Conservation (phyloP, 805 yeast species). For the Lipomyces starkeyi region DNA sequence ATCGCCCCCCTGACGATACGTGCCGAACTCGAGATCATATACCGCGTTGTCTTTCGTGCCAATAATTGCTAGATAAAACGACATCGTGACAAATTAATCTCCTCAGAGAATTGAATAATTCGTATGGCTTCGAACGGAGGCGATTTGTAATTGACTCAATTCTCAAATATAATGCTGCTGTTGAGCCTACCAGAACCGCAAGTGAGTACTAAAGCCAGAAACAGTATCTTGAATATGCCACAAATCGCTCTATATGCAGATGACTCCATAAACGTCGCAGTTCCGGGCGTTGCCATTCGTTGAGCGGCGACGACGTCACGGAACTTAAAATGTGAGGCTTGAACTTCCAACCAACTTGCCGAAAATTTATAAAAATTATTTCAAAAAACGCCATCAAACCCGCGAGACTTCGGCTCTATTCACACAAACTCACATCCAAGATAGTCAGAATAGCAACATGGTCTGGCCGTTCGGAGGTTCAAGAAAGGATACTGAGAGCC, state of each 20-base stretch:
- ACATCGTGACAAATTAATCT: slow-evolving; percentile 50
- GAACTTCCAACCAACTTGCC: background rate
- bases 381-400: background rate
- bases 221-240: background rate
- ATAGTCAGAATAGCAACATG: slow-evolving; percentile 9
- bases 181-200: background rate
- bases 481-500: background rate
- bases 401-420: background rate
- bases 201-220: background rate
- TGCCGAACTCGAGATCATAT: slow-evolving; percentile 85
- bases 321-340: background rate
- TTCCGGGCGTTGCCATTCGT: background rate
- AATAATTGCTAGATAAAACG: slow-evolving; percentile 86
- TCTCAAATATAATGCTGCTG: no score
- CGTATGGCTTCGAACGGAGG: background rate
- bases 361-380: background rate
- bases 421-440: background rate
- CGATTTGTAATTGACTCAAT: background rate
- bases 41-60: slow-evolving; percentile 87
- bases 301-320: background rate
- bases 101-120: background rate
- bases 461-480: slow-evolving; percentile 28
- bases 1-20: slow-evolving; percentile 68
- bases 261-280: background rate
- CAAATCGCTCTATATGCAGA: background rate